Evolutionary conservation across 176 grass and related monocot genomes (phyloP).

Genomic region (Thinopyrum elongatum): DNA sequence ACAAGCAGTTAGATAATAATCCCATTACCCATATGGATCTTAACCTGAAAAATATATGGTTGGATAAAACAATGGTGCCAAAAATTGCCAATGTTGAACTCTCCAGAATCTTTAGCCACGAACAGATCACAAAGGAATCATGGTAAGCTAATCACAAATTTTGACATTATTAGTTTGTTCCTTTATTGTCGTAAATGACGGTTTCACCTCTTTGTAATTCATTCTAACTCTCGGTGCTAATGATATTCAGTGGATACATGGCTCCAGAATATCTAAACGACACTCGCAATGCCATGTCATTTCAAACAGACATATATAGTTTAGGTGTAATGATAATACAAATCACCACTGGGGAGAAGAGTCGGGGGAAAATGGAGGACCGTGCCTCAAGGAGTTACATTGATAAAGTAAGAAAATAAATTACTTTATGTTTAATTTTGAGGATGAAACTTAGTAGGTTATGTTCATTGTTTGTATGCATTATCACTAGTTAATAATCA

Average conservation of each 20-base stretch:
- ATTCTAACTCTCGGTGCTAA: not conserved
- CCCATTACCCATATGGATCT: not conserved
- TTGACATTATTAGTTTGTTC: not conserved
- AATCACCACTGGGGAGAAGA: not conserved
- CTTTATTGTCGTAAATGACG: not conserved
- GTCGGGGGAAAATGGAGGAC: too few species aligned
- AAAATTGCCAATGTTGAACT: constrained; percentile 11
- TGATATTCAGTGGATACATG: not conserved
- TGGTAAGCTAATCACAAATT: not conserved
- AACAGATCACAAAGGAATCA: not conserved
- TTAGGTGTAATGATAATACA: not conserved
- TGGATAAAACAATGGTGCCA: not conserved
- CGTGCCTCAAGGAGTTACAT: not conserved
- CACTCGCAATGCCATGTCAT: not conserved
- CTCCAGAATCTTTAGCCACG: not conserved
- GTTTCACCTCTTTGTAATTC: not conserved
- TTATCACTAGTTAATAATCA: not conserved
- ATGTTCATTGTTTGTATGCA: not conserved
- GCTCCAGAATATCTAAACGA: not conserved
- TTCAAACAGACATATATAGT: not conserved
- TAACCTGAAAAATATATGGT: constrained; percentile 1
- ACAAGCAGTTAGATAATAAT: not conserved
- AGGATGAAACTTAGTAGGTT: not conserved
- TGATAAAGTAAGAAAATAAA: not conserved
- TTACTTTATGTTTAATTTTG: not conserved